Conservation (phyloP, 202 grass and related monocot species). For the Zoysia matrella region DNA sequence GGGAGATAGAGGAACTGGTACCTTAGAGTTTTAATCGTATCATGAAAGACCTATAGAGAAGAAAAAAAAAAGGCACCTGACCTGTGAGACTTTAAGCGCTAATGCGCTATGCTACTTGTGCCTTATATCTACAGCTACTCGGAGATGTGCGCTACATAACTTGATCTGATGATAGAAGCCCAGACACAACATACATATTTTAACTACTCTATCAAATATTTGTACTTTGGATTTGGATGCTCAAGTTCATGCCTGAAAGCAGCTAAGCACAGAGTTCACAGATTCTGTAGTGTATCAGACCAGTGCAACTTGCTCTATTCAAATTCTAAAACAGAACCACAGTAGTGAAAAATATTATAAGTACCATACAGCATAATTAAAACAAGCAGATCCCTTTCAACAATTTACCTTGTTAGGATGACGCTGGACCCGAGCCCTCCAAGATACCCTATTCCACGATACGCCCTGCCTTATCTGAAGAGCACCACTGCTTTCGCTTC, state of each 20-base stretch:
- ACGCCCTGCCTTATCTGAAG: neutral
- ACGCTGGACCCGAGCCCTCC: neutral
- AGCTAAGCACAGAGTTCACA: conserved; percentile 6
- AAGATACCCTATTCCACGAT: neutral
- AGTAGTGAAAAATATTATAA: neutral
- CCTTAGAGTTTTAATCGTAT: neutral
- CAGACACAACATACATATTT: neutral
- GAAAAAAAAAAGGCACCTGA: neutral
- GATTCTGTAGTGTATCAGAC: neutral
- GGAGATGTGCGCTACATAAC: neutral
- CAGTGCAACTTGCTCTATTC: neutral
- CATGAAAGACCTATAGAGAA: neutral
- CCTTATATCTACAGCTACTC: neutral
- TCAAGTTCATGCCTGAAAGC: neutral
- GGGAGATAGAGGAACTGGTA: neutral
- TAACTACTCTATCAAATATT: neutral
- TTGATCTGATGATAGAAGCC: neutral
- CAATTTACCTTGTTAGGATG: neutral
- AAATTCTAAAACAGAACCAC: neutral
- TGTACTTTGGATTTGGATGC: neutral
- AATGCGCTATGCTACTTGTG: neutral
- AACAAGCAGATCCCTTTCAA: neutral
- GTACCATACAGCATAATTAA: neutral
- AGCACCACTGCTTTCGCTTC: neutral
- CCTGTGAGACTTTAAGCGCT: neutral